A percentile compares a stretch with the other conserved stretches of the same genome.
Conservation (phyloP, 2,329 filamentous ascomycete species). For the Curvularia hawaiiensis region DNA sequence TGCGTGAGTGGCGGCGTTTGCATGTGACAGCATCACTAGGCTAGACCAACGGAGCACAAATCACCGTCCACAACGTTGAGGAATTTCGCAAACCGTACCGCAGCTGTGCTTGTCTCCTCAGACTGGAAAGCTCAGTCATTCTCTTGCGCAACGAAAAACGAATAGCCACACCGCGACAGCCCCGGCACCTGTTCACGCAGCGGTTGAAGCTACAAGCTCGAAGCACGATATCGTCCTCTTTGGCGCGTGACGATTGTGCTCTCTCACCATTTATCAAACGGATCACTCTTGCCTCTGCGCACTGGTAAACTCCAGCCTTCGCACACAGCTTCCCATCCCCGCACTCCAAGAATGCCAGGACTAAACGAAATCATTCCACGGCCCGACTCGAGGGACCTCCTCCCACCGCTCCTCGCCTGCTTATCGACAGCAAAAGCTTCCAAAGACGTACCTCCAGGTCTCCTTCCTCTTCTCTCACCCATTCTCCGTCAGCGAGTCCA, state of each 20-base stretch:
- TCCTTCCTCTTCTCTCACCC: constrained; percentile 66
- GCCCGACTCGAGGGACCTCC: constrained; percentile 61
- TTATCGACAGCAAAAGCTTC: constrained; percentile 66
- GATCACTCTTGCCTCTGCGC: not conserved
- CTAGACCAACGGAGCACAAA: constrained; percentile 9
- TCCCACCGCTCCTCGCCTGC: constrained; percentile 68
- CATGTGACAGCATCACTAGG: constrained; percentile 39
- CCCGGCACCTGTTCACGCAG: not conserved
- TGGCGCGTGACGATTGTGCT: not conserved
- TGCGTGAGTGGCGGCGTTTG: constrained; percentile 27
- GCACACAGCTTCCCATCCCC: not conserved
- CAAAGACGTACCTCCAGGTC: constrained; percentile 62
- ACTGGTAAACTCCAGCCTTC: not conserved
- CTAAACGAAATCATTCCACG: constrained; percentile 56
- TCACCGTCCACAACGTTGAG: not conserved
- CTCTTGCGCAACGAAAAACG: constrained; percentile 5
- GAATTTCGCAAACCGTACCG: not conserved
- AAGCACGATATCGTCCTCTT: not conserved
- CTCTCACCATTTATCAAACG: not conserved
- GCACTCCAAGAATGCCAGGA: constrained; percentile 51
- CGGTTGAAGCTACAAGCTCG: not conserved
- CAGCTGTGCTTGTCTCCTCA: not conserved
- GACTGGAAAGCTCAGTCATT: not conserved
- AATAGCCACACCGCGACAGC: not conserved
- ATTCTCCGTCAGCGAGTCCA: constrained; percentile 67